phyloP scores from a whole-genome alignment of 129 eudicot species.

The Centrapalus pauciflorus region DNA sequence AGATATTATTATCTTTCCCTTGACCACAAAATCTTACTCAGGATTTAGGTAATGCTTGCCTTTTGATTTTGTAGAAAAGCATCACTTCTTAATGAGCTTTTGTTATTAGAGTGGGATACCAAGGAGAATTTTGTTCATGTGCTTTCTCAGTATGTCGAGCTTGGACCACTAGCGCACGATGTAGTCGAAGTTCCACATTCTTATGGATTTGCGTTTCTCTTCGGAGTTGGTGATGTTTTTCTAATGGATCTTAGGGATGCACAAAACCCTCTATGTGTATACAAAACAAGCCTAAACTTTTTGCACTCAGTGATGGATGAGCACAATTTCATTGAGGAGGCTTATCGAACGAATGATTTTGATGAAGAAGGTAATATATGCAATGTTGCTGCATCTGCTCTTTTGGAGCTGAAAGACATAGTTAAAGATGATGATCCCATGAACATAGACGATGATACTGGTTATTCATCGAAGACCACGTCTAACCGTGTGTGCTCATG shows the following conservation, averaged over 20 bases:
- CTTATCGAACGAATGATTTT: slow-evolving; percentile 59
- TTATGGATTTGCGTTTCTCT: slow-evolving; percentile 75
- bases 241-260: slow-evolving; percentile 83
- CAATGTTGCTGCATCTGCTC: slow-evolving; percentile 95
- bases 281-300: slow-evolving; percentile 54
- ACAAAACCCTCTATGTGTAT: slow-evolving; percentile 68
- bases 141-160: slow-evolving; percentile 64
- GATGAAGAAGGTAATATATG: slow-evolving; percentile 86
- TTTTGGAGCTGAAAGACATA: slow-evolving; percentile 76
- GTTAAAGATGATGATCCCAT: slow-evolving; percentile 83
- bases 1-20: neutral
- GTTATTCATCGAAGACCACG: slow-evolving; percentile 40
- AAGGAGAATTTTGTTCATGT: slow-evolving; percentile 47
- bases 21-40: neutral
- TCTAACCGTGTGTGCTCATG: slow-evolving; percentile 74
- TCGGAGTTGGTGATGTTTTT: slow-evolving; percentile 77
- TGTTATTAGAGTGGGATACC: slow-evolving; percentile 70
- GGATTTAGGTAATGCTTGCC: slow-evolving; percentile 2
- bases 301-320: slow-evolving; percentile 55
- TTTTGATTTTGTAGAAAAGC: slow-evolving; percentile 56
- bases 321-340: slow-evolving; percentile 45
- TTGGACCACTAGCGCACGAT: slow-evolving; percentile 72
- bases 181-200: slow-evolving; percentile 79
- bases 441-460: slow-evolving; percentile 63
- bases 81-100: slow-evolving; percentile 63